These are phyloP conservation scores for Tetrastigma voinierianum DNA, from an alignment of 164 flowering plant species.

Conservation along the genomic window DNA sequence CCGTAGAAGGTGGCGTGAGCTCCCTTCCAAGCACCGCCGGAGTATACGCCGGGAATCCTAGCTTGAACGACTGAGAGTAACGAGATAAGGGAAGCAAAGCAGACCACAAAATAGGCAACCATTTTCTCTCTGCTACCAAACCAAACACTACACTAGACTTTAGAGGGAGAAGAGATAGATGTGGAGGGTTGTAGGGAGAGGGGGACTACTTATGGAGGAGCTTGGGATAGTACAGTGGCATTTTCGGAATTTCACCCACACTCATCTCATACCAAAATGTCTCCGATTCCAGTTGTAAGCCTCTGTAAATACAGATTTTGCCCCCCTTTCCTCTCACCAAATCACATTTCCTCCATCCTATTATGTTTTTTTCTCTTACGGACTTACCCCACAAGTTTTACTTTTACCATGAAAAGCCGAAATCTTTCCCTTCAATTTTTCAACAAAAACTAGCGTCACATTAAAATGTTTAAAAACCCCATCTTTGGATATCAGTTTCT, in stretches of 20 bases:
- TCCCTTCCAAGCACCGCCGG: constrained; percentile 60
- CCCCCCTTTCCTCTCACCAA: no score
- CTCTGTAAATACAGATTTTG: no score
- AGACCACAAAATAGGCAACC: constrained; percentile 16
- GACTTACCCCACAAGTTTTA: no score
- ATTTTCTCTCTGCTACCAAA: constrained; percentile 13
- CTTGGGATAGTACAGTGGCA: not conserved
- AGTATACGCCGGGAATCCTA: constrained; percentile 73
- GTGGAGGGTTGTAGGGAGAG: constrained; percentile 15
- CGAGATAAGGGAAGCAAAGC: constrained; percentile 25
- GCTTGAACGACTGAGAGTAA: constrained; percentile 35
- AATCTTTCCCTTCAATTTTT: not conserved
- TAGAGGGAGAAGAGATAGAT: constrained; percentile 16
- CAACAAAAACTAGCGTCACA: not conserved
- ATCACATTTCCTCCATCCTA: not conserved
- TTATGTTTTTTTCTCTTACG: not conserved
- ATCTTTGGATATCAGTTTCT: not conserved
- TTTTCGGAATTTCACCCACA: constrained; percentile 3
- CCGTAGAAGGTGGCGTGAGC: constrained; percentile 97
- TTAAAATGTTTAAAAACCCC: not conserved
- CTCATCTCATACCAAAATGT: not conserved
- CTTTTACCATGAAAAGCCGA: no score
- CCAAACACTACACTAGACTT: no score
- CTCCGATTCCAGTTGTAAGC: no score
- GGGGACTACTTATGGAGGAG: constrained; percentile 42